Conservation (phyloP, 139 green algal genomes). For the Chlorokybus atmophyticus region DNA sequence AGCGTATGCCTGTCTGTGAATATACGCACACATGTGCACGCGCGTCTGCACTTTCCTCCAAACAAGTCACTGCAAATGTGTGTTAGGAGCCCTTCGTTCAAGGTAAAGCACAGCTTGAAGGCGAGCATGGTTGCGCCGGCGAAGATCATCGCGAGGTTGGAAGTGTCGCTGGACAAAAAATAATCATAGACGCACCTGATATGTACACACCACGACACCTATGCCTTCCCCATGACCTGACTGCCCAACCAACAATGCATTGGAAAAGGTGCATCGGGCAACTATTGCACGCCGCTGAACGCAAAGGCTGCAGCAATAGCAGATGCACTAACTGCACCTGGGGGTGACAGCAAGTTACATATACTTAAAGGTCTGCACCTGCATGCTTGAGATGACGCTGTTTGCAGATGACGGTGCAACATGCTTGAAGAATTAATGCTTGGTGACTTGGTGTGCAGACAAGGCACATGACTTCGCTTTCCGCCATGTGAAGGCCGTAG, state of each 20-base stretch:
- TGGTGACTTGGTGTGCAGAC: background rate
- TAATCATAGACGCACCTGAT: slow-evolving; percentile 37
- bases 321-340: slow-evolving; percentile 32
- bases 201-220: background rate
- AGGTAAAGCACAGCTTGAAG: slow-evolving; percentile 46
- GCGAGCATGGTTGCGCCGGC: slow-evolving; percentile 72
- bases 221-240: background rate
- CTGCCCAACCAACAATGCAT: background rate
- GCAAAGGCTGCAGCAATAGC: slow-evolving; percentile 42
- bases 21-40: too few species aligned
- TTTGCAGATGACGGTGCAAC: too few species aligned
- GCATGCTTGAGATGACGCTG: too few species aligned
- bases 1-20: too few species aligned
- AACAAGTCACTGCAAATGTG: too few species aligned
- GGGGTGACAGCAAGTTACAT: background rate
- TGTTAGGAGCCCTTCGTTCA: slow-evolving; percentile 46
- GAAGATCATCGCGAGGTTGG: slow-evolving; percentile 87
- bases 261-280: slow-evolving; percentile 54
- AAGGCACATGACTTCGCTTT: background rate
- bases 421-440: too few species aligned
- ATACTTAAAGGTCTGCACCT: background rate
- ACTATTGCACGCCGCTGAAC: slow-evolving; percentile 44
- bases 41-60: too few species aligned
- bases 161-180: slow-evolving; percentile 64
- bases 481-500: slow-evolving; percentile 49